Base-by-base conservation (phyloP, 2,329 filamentous ascomycete genomes). In the Rhynchosporium graminicola region DNA sequence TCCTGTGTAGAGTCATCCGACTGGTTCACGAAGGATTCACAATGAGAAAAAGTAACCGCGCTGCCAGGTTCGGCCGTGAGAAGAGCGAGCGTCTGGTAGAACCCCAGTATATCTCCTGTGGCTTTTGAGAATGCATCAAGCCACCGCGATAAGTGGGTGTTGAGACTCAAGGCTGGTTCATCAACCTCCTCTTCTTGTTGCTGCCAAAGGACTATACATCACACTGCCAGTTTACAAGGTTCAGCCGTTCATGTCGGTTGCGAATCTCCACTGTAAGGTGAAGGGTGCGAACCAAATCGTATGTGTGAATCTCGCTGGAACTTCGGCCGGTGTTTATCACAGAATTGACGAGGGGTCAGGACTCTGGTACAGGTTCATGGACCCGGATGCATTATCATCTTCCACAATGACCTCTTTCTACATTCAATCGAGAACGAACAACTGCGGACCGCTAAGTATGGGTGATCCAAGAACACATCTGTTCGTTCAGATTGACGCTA, bases 1-100 rank as follows among this genome's bases (percentile, higher is more conserved):
- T 50, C 31, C 12, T 50, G 47, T 29, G 28, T 50, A 26, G 10
- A 46, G n/a, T 20, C 4, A 54, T 54, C 51, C 51, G 51, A 54
- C 51, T 54, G 33, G 20, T 40, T 54, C 51, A 12, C 20, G 20
- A 7, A 38, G 5, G 13, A 42, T 28, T 10, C 9, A 6, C 33
- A 5, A 36, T 36, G 33, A 42, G 20, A 54, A 42, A 54, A 52
- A 20, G 50, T 52, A 40, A 9, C 15, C 36, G 50, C 31, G 10
- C 28, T 42, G 20, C 36, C 15, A 3, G 51, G 51, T 54, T 28
- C 40, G 33, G 51, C 33, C 20, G 20, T 54, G 36, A 29, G 36
- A 20, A 20, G 36, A 40, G 10, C 51, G 51, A 33, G n/a, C 12
- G 13, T 8, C 8, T 15, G 36, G 15, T 20, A 42, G 6, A 54